Base-by-base conservation (phyloP, 192 early-diverging fungal genomes). In the Kickxella alabastrina region DNA sequence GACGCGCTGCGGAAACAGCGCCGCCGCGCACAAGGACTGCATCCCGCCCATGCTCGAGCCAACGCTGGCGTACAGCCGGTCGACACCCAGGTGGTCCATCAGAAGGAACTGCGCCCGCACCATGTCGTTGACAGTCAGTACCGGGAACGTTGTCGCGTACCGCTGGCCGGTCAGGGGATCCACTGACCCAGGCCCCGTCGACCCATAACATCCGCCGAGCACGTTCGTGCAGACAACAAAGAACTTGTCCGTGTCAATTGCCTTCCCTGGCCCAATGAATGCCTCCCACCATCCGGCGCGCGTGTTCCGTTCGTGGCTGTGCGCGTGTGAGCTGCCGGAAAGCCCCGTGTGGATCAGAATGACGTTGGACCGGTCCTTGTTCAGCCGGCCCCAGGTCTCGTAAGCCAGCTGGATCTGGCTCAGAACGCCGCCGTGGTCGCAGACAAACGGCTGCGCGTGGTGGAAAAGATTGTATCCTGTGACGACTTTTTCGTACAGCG, bases 171-270 rank as follows among this genome's bases (percentile, higher is more conserved):
- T 88, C 68, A 34, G 74, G 15, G 92, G 90, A 53, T 96, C 88
- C 26, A 94, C 74, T 1, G 85, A 86, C 5, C 79, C 79, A 0
- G 96, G 96, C 0, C 93, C 94, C 8, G 94, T 97, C 4, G 90
- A 91, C 3, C 96, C 96, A 59, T 92, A 98, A 67, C 94, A 97
- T 1, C 94, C 92, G 32, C 96, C 96, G 43, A 98, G 76, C 3
- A 92, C 92, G 65, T 97, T 98, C 3, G 93, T 92, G 55, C 96
- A 98, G 40, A 97, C 89, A 0, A 98, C 88, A 77, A 85, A 89
- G 79, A 91, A 97, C 65, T 88, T 87, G 77, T 92, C 81, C 24
- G 94, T 96, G 48, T 98, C 96, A 15, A 98, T 83, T 3, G 92
- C 80, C 22, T 76, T 52, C 32, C 93, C 93, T n/a, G 94, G 90